Percentiles rank a stretch among this genome's conserved stretches.
These are phyloP conservation scores for Bryoerythrophyllum caledonicum DNA, from an alignment of 225 moss, liverwort and hornwort genomes.

Conservation along the genomic window DNA sequence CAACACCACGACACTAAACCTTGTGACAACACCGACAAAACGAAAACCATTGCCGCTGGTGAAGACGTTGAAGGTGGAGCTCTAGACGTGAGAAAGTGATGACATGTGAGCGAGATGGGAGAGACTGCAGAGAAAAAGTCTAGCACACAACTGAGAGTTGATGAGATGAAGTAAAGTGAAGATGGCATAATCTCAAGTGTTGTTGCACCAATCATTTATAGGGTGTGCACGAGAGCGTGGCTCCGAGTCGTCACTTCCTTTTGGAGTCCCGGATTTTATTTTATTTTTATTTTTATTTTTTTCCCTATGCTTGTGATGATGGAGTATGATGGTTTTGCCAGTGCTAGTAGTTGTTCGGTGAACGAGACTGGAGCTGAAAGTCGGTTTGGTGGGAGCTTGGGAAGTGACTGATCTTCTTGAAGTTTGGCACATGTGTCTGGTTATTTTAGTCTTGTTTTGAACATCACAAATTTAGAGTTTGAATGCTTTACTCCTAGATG, in stretches of 20 bases:
- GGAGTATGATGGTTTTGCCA: no score
- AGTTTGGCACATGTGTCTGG: no score
- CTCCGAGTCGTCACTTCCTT: neutral
- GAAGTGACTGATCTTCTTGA: no score
- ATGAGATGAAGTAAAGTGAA: neutral
- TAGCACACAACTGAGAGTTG: constrained; percentile 8
- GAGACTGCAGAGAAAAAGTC: neutral
- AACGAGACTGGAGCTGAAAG: no score
- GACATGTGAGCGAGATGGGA: neutral
- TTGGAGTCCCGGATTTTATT: no score
- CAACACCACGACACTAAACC: no score
- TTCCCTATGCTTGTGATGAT: no score
- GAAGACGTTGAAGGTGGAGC: neutral
- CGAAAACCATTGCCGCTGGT: neutral
- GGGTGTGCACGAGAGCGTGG: constrained; percentile 29
- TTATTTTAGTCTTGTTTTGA: no score
- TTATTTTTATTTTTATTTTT: neutral
- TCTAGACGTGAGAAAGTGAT: neutral
- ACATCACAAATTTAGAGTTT: no score
- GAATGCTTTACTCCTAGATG: no score
- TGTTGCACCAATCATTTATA: constrained; percentile 32
- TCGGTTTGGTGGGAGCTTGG: no score
- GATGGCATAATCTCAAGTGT: constrained; percentile 33
- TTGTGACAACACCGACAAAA: neutral
- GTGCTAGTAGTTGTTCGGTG: no score